These are phyloP conservation scores for Fusarium chlamydosporum DNA, from an alignment of 2,329 filamentous ascomycete species.

Conservation along the genomic window DNA sequence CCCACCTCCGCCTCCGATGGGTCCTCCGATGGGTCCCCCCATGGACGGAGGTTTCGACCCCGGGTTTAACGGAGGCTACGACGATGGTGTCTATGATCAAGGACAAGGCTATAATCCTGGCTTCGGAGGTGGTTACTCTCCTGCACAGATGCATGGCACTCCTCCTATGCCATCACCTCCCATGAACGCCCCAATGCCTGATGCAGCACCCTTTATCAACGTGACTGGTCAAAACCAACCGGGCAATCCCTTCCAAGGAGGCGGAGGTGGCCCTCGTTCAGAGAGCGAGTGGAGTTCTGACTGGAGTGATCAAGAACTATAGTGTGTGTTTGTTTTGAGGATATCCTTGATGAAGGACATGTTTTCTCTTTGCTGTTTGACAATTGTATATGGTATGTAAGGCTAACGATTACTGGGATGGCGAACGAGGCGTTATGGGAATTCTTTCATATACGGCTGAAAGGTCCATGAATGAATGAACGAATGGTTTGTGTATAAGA, in stretches of 20 bases:
- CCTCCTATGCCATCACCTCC: slow-evolving; percentile 40
- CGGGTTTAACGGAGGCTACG: slow-evolving; percentile 13
- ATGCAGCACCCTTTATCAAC: slow-evolving; percentile 45
- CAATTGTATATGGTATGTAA: slow-evolving; percentile 28
- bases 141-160: slow-evolving; percentile 25
- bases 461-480: slow-evolving; percentile 5
- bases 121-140: slow-evolving; percentile 33
- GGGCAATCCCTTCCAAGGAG: slow-evolving; percentile 32
- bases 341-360: neutral
- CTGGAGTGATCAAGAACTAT: slow-evolving; percentile 15
- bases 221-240: slow-evolving; percentile 46
- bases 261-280: slow-evolving; percentile 14
- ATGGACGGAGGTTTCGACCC: slow-evolving; percentile 32
- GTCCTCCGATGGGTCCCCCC: slow-evolving; percentile 33
- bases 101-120: slow-evolving; percentile 29
- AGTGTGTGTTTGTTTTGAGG: neutral
- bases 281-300: slow-evolving; percentile 31
- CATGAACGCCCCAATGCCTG: slow-evolving; percentile 36
- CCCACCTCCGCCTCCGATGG: slow-evolving; percentile 32
- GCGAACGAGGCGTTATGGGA: slow-evolving; percentile 37
- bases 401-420: slow-evolving; percentile 32
- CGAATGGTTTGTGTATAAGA: slow-evolving; percentile 17
- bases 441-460: slow-evolving; percentile 10
- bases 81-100: slow-evolving; percentile 35
- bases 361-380: slow-evolving; percentile 2